Evolutionary conservation across 768 basidiomycete genomes (phyloP).

Genomic region (Leucosporidium yakuticum): DNA sequence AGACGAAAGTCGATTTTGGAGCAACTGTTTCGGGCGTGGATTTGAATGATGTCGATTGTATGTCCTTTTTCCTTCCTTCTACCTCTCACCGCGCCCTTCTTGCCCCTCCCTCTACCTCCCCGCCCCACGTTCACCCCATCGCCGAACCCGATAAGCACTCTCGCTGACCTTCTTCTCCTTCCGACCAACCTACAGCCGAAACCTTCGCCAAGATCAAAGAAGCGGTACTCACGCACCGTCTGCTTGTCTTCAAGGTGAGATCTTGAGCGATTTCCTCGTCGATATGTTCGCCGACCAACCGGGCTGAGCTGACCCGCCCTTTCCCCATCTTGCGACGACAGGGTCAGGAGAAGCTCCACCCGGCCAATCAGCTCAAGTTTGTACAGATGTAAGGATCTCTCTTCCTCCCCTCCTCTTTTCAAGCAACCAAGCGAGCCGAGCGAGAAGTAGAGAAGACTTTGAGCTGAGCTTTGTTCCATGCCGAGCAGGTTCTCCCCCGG

Average conservation of each 20-base stretch:
- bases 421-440: neutral
- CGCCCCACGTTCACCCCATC: too few species aligned
- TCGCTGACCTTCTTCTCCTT: neutral
- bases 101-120: too few species aligned
- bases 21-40: constrained; percentile 4
- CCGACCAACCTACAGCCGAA: neutral
- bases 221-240: constrained; percentile 12
- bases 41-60: neutral
- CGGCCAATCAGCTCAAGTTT: constrained; percentile 13
- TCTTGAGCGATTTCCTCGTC: too few species aligned
- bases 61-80: too few species aligned
- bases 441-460: neutral
- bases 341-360: constrained; percentile 13
- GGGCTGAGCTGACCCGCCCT: neutral
- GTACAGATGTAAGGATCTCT: neutral
- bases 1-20: constrained; percentile 7
- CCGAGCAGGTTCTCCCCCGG: constrained; percentile 10
- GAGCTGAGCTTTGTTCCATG: neutral
- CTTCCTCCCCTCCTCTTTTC: neutral
- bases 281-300: too few species aligned
- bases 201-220: constrained; percentile 2
- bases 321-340: neutral
- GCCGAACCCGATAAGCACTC: neutral
- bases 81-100: too few species aligned
- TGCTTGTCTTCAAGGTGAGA: constrained; percentile 11